phyloP scores from a whole-genome alignment of 345 rosid species.

The Eucalyptus cloeziana region DNA sequence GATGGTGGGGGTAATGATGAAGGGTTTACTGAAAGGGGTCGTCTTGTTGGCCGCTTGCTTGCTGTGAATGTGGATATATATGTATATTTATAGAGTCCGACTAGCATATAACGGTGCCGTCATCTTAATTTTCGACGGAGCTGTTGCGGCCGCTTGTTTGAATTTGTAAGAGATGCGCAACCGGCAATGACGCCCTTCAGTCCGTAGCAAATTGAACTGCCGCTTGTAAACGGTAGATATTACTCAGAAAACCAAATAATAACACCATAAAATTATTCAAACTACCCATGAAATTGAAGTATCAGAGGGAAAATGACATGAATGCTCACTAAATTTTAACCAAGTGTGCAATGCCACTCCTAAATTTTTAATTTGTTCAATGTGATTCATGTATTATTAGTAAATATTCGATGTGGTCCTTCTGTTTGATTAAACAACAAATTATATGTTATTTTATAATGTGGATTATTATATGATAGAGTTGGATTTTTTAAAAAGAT shows the following conservation, averaged over 20 bases:
- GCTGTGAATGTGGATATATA: not conserved
- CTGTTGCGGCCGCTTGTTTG: not conserved
- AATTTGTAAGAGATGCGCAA: too few species aligned
- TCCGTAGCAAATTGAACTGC: not conserved
- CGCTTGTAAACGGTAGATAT: not conserved
- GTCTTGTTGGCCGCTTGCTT: not conserved
- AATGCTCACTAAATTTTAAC: not conserved
- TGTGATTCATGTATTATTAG: too few species aligned
- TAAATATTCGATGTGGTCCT: too few species aligned
- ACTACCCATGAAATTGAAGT: not conserved
- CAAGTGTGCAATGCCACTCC: rapidly evolving
- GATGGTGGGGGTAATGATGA: not conserved
- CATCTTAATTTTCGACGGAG: not conserved
- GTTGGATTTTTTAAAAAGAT: not conserved
- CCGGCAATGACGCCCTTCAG: not conserved
- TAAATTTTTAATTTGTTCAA: too few species aligned
- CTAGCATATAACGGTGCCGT: not conserved
- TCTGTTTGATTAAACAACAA: not conserved
- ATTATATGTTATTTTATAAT: too few species aligned
- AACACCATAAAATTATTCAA: not conserved
- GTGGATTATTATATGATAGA: too few species aligned
- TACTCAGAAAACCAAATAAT: not conserved
- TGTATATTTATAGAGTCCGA: not conserved
- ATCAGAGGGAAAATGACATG: not conserved
- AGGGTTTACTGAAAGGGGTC: not conserved